Conservation (phyloP, 2,329 filamentous ascomycete genomes). For the Coleophoma cylindrospora region DNA sequence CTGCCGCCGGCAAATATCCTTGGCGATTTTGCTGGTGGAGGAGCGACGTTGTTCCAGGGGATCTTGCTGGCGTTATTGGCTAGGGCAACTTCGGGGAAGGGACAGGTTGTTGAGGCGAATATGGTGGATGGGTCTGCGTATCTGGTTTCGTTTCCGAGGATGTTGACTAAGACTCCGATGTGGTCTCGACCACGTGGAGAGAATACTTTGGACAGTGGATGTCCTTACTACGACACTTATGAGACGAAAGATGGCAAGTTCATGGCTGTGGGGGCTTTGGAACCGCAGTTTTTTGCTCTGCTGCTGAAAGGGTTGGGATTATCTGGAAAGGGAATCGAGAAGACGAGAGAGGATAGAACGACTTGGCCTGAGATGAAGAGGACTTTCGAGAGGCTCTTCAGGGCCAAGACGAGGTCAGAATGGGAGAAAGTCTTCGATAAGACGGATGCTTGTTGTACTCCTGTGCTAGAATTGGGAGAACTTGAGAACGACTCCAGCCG, state of each 20-base stretch:
- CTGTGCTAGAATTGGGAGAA: constrained; percentile 72
- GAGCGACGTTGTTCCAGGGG: constrained; percentile 75
- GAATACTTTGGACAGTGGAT: constrained; percentile 79
- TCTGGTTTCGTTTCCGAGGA: constrained; percentile 71
- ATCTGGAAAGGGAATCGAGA: constrained; percentile 41
- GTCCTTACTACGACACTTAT: constrained; percentile 87
- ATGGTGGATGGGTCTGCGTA: constrained; percentile 91
- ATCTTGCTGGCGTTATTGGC: constrained; percentile 75
- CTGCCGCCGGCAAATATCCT: constrained; percentile 79
- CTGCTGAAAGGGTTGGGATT: constrained; percentile 66
- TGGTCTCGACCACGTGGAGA: constrained; percentile 63
- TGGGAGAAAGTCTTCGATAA: constrained; percentile 88
- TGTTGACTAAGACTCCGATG: constrained; percentile 56
- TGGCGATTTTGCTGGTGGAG: constrained; percentile 88
- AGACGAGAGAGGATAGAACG: constrained; percentile 49
- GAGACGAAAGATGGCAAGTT: constrained; percentile 73
- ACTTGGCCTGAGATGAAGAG: constrained; percentile 64
- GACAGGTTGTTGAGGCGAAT: constrained; percentile 90
- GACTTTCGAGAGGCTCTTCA: constrained; percentile 61
- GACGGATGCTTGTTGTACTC: constrained; percentile 89
- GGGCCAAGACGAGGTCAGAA: constrained; percentile 62
- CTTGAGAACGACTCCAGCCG: constrained; percentile 47
- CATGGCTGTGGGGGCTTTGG: constrained; percentile 86
- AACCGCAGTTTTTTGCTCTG: constrained; percentile 75
- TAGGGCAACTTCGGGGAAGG: constrained; percentile 57